A percentile compares a stretch with the other conserved stretches of the same genome.
These are phyloP conservation scores for Vigna nakashimae DNA, from an alignment of 306 rosid genomes.

Conservation along the genomic window DNA sequence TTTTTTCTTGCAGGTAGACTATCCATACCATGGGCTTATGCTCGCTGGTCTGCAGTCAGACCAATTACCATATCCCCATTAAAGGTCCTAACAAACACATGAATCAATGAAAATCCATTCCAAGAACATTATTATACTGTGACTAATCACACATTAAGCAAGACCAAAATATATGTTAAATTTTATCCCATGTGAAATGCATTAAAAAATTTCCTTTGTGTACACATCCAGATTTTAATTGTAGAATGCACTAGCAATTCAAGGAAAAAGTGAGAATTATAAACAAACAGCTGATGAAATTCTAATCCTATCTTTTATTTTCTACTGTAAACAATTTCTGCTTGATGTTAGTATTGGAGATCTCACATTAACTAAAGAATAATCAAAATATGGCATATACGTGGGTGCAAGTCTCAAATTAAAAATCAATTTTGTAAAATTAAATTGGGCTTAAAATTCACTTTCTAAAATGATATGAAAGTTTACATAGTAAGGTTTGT, in stretches of 20 bases:
- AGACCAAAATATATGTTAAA: neutral
- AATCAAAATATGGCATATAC: no score
- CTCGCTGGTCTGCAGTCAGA: neutral
- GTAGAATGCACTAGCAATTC: conserved; percentile 13
- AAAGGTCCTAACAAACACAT: conserved; percentile 1
- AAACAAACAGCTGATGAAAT: conserved; percentile 30
- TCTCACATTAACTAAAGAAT: no score
- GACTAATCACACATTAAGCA: neutral
- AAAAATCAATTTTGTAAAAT: no score
- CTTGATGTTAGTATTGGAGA: neutral
- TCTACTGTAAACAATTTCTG: neutral
- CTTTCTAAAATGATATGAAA: no score
- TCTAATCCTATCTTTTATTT: conserved; percentile 23
- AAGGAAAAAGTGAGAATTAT: neutral
- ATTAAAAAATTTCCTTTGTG: neutral
- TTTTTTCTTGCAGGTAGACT: neutral
- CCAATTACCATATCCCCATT: neutral
- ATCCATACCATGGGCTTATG: neutral
- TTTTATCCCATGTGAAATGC: neutral
- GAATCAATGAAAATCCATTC: conserved; percentile 8
- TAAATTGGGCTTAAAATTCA: no score
- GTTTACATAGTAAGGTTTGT: no score
- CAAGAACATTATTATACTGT: neutral
- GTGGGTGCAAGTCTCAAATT: no score
- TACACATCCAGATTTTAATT: neutral